These are phyloP conservation scores for Primulina eburnea DNA, from an alignment of 257 asterid species.

Conservation along the genomic window DNA sequence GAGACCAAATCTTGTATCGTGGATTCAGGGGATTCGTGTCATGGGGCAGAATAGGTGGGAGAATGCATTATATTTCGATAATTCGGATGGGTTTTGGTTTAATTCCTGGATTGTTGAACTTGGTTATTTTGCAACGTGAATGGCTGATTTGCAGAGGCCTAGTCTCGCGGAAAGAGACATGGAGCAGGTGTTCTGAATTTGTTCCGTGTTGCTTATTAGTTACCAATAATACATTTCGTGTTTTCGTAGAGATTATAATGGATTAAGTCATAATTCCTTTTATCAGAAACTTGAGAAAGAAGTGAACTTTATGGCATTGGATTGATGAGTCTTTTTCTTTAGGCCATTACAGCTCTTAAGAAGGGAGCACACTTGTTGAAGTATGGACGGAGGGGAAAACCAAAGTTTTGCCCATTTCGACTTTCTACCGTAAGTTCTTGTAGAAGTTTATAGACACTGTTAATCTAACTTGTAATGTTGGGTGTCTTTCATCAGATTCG, in stretches of 20 bases:
- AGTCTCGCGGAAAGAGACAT: slow-evolving; percentile 67
- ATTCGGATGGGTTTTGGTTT: slow-evolving; percentile 79
- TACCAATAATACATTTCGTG: neutral
- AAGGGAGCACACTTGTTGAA: neutral
- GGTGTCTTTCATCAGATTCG: neutral
- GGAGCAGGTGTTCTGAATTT: slow-evolving; percentile 59
- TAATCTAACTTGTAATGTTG: neutral
- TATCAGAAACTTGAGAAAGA: neutral
- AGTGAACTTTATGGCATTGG: neutral
- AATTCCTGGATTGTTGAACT: slow-evolving; percentile 39
- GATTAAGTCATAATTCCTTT: neutral
- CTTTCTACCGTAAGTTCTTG: neutral
- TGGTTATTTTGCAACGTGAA: slow-evolving; percentile 66
- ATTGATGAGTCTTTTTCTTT: neutral
- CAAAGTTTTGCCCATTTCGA: neutral
- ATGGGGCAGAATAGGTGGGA: slow-evolving; percentile 52
- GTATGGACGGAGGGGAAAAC: neutral
- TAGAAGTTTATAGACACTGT: neutral
- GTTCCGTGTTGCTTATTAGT: slow-evolving; percentile 9
- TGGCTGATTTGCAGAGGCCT: slow-evolving; percentile 87
- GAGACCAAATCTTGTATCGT: slow-evolving; percentile 23
- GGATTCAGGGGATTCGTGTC: slow-evolving; percentile 29
- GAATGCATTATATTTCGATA: slow-evolving; percentile 29
- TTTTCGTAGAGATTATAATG: neutral
- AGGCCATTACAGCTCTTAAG: neutral